A percentile compares a stretch with the other conserved stretches of the same genome.
Conservation (phyloP, 768 basidiomycete genomes). For the Leccinum pellstonianum region DNA sequence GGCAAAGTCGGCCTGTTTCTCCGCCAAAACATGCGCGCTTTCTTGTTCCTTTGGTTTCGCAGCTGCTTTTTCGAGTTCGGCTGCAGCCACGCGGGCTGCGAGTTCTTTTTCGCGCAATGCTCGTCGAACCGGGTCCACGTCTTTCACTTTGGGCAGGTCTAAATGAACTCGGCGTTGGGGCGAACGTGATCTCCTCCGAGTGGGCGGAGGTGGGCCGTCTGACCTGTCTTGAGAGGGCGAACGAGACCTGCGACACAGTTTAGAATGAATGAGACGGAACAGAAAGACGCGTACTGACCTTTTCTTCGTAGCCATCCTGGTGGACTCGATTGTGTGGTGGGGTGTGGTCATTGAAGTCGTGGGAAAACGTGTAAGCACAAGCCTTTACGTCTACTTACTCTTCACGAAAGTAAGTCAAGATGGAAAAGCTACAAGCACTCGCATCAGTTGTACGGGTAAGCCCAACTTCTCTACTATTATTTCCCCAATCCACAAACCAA, state of each 20-base stretch:
- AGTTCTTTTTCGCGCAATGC: constrained; percentile 79
- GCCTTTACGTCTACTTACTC: constrained; percentile 3
- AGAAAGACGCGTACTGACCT: constrained; percentile 24
- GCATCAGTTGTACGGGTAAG: constrained; percentile 55
- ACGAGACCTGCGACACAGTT: constrained; percentile 40
- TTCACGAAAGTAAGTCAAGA: constrained; percentile 22
- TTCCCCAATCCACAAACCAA: background rate
- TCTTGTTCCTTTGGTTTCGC: constrained; percentile 52
- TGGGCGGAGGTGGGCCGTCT: constrained; percentile 39
- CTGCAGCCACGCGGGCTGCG: constrained; percentile 65
- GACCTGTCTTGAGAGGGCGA: constrained; percentile 41
- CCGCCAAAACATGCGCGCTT: constrained; percentile 47
- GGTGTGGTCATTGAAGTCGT: background rate
- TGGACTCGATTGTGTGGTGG: constrained; percentile 19
- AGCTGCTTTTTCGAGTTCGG: constrained; percentile 58
- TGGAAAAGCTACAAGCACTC: constrained; percentile 54
- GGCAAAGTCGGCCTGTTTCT: constrained; percentile 84
- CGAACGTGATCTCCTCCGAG: constrained; percentile 44
- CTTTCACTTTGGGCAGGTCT: constrained; percentile 52
- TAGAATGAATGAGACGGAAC: background rate
- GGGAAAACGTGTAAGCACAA: background rate
- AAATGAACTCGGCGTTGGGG: constrained; percentile 32
- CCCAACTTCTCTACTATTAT: background rate
- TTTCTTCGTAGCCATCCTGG: constrained; percentile 46
- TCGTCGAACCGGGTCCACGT: constrained; percentile 75